These are phyloP conservation scores for Talaromyces amestolkiae DNA, from an alignment of 2,329 filamentous ascomycete species.

Conservation along the genomic window DNA sequence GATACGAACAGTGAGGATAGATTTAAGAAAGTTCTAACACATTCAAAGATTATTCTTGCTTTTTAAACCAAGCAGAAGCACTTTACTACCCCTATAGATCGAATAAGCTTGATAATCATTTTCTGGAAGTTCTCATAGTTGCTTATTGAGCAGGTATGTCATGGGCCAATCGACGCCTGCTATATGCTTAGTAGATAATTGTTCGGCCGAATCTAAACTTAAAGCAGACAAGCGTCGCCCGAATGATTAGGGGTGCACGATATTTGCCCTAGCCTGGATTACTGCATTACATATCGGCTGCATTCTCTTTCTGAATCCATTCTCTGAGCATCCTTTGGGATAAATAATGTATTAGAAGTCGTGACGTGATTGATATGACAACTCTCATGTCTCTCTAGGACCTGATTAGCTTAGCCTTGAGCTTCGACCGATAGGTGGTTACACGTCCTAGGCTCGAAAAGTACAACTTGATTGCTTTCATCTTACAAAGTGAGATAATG, in stretches of 20 bases:
- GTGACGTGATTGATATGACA: too few relatives aligned
- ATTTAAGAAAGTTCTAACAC: not conserved
- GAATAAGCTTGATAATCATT: conserved; percentile 12
- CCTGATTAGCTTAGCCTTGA: not conserved
- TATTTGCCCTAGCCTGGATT: not conserved
- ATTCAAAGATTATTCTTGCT: not conserved
- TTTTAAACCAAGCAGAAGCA: not conserved
- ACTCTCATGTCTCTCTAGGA: not conserved
- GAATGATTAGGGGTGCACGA: not conserved
- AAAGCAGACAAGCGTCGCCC: not conserved
- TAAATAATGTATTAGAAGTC: too few relatives aligned
- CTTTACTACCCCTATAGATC: not conserved
- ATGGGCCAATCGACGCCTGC: not conserved
- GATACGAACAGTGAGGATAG: not conserved
- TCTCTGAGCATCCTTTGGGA: not conserved
- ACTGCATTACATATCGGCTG: not conserved
- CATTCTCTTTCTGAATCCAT: not conserved
- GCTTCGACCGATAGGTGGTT: not conserved
- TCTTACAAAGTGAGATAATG: not conserved
- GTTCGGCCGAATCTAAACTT: conserved; percentile 4
- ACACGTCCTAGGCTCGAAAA: not conserved
- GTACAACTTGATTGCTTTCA: not conserved
- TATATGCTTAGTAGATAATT: not conserved
- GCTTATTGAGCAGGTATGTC: conserved; percentile 7
- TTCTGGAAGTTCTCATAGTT: not conserved